These are phyloP conservation scores for Turnera subulata DNA, from an alignment of 345 rosid species.

Conservation along the genomic window DNA sequence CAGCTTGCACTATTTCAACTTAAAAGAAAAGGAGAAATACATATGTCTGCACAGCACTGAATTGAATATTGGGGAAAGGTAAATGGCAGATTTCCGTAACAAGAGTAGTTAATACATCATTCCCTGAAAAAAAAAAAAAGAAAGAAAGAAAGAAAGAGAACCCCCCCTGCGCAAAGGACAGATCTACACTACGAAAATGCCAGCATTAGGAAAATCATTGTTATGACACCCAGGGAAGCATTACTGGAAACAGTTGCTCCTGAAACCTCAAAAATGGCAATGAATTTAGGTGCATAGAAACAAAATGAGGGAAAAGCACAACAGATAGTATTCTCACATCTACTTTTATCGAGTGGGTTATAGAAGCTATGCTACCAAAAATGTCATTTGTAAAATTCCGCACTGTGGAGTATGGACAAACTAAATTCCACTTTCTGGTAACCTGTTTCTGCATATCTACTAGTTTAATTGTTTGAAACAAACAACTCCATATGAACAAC, in stretches of 20 bases:
- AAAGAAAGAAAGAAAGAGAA: too few relatives aligned
- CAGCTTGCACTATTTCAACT: too few relatives aligned
- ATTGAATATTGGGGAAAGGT: too few relatives aligned
- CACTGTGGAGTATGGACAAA: too few relatives aligned
- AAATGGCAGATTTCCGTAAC: too few relatives aligned
- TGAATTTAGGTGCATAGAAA: background rate
- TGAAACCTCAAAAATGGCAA: slow-evolving; percentile 7
- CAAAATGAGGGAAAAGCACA: background rate
- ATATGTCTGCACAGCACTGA: too few relatives aligned
- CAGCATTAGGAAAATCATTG: slow-evolving; percentile 6
- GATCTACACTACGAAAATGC: too few relatives aligned
- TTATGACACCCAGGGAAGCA: slow-evolving; percentile 4
- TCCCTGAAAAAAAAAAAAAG: too few relatives aligned
- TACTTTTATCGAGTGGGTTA: background rate
- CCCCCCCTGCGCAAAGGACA: too few relatives aligned
- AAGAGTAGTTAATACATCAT: too few relatives aligned
- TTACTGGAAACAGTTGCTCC: slow-evolving; percentile 5
- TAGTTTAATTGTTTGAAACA: background rate
- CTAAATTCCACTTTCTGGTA: background rate
- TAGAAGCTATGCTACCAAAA: background rate
- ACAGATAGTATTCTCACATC: background rate
- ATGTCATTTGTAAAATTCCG: background rate
- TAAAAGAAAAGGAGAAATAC: too few relatives aligned
- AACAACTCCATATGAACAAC: background rate
- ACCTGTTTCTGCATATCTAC: background rate